phyloP scores from a whole-genome alignment of 305 asterid species.

The Nicotiana rustica region DNA sequence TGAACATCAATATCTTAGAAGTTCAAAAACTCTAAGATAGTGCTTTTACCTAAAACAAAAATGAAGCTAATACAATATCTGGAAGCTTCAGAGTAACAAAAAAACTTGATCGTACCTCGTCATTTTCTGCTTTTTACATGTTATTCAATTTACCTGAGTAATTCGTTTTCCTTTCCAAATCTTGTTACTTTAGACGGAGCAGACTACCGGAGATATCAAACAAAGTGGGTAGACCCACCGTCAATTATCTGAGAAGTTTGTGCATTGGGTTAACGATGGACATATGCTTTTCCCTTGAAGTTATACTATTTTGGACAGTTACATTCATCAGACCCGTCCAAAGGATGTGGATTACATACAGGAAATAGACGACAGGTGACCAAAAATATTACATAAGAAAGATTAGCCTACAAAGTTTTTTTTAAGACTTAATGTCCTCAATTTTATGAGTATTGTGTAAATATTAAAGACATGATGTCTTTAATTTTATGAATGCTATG shows the following conservation, averaged over 20 bases:
- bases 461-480: too few species aligned
- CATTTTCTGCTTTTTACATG: not conserved
- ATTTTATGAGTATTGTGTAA: too few species aligned
- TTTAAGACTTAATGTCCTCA: too few species aligned
- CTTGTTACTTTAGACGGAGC: constrained; percentile 39
- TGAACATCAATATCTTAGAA: too few species aligned
- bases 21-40: too few species aligned
- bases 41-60: too few species aligned
- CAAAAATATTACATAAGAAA: not conserved
- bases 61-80: too few species aligned
- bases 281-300: constrained; percentile 57
- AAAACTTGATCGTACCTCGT: not conserved
- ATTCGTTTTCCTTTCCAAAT: not conserved
- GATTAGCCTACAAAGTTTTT: constrained; percentile 18
- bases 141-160: not conserved
- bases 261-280: constrained; percentile 68
- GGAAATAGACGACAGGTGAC: not conserved
- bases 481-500: too few species aligned
- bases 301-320: not conserved
- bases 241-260: constrained; percentile 65
- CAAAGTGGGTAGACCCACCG: constrained; percentile 37
- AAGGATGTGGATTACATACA: constrained; percentile 57
- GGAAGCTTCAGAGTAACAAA: not conserved
- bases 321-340: constrained; percentile 51
- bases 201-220: constrained; percentile 42